phyloP scores from a whole-genome alignment of 306 rosid genomes.

The Cicer judaicum region DNA sequence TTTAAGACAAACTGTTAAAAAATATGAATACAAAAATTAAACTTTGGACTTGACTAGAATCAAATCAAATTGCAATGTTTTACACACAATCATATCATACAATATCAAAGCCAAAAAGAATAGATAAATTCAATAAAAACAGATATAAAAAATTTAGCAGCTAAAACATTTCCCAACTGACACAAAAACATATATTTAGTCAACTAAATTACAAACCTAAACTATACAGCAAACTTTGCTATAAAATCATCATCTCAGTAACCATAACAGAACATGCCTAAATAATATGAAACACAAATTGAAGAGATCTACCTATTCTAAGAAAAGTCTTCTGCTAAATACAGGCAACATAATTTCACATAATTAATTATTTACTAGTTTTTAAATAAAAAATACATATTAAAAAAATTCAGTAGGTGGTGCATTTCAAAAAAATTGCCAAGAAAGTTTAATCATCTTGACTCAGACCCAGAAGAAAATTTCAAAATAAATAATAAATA shows the following conservation, averaged over 20 bases:
- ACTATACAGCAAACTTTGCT: background rate
- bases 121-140: background rate
- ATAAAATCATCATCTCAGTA: constrained; percentile 9
- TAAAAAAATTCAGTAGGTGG: background rate
- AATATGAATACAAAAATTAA: background rate
- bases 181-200: constrained; percentile 35
- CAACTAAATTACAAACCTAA: constrained; percentile 45
- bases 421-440: constrained; percentile 45
- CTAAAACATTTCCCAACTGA: constrained; percentile 36
- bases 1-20: constrained; percentile 2
- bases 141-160: constrained; percentile 2
- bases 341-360: background rate
- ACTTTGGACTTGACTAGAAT: constrained; percentile 5
- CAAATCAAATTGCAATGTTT: constrained; percentile 9
- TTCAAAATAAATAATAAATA: background rate
- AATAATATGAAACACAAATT: constrained; percentile 28
- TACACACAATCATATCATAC: background rate
- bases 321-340: background rate
- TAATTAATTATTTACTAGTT: background rate
- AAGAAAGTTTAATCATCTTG: constrained; percentile 22
- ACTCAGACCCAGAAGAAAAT: constrained; percentile 12
- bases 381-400: background rate
- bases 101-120: background rate
- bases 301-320: constrained; percentile 7
- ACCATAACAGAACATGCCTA: constrained; percentile 30